Percentiles rank a stretch among this genome's conserved stretches.
Conservation (phyloP, 306 rosid species). For the Pueraria montana region DNA sequence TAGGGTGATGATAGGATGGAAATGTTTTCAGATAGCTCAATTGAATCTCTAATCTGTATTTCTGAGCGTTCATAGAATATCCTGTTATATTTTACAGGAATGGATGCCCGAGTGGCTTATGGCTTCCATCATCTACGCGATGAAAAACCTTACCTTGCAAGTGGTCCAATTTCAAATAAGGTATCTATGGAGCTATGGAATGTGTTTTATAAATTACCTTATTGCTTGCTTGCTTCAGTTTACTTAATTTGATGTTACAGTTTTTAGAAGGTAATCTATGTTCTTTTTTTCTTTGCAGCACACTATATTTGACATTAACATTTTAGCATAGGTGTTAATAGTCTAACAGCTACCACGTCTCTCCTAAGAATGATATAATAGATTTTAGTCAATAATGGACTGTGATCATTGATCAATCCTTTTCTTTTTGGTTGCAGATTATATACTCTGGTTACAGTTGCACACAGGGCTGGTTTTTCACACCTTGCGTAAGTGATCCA, state of each 20-base stretch:
- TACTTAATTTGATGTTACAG: slow-evolving; percentile 28
- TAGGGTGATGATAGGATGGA: slow-evolving; percentile 28
- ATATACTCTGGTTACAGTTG: slow-evolving; percentile 92
- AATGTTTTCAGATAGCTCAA: slow-evolving; percentile 7
- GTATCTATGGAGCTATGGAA: slow-evolving; percentile 51
- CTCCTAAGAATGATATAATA: neutral
- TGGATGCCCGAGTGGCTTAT: slow-evolving; percentile 99
- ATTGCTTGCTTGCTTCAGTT: slow-evolving; percentile 24
- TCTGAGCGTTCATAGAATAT: slow-evolving; percentile 17
- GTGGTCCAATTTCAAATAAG: slow-evolving; percentile 94
- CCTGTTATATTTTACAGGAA: slow-evolving; percentile 69
- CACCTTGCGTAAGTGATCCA: slow-evolving; percentile 89
- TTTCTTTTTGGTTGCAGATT: slow-evolving; percentile 58
- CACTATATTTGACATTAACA: neutral
- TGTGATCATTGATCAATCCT: neutral
- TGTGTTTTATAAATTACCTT: slow-evolving; percentile 19
- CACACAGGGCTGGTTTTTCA: slow-evolving; percentile 98
- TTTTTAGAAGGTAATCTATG: slow-evolving; percentile 21
- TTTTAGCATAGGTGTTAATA: slow-evolving; percentile 28
- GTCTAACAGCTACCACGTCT: slow-evolving; percentile 6
- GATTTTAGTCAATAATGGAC: slow-evolving; percentile 19
- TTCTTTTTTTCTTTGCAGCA: neutral
- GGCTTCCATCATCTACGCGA: slow-evolving; percentile 95
- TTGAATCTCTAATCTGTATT: slow-evolving; percentile 36
- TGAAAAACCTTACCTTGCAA: slow-evolving; percentile 93